Evolutionary conservation across 352 stramenopile genomes (phyloP), one percentile per base, ranked within the genome.

Genomic region (Albugo laibachii): DNA sequence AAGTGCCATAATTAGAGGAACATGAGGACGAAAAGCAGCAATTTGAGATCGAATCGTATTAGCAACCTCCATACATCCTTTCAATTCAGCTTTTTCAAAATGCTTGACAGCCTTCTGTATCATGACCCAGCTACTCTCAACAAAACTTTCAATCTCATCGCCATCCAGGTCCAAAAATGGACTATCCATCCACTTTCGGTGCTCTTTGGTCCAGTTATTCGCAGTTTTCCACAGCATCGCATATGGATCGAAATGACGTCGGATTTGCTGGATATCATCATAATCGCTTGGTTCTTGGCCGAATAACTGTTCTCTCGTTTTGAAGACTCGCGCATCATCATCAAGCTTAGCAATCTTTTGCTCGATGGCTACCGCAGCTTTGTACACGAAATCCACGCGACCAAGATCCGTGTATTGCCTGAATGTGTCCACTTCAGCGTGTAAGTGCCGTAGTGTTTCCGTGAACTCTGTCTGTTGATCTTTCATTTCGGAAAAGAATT

Each of bases 241-340:
- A 54, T 95, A 97, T 6, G 91, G 86, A 45, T 97, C 88, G 56
- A 97, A 96, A 31, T 86, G 66, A 21, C 94, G 88, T 0, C 69
- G 63, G 41, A 97, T 85, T 40, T 91, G 83, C 37, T 79, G 63
- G 16, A 97, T 76, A 47, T 91, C 65, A 38, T 85, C 69, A 47
- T 97, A 97, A 50, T 95, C 82, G 2, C 87, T 93, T n/a, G 89
- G 56, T 18, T 92, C 71, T 16, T 82, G 66, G 8, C 66, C 75
- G 20, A 96, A 95, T 5, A 96, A 57, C 8, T 58, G 58, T 55
- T 97, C 89, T 13, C 89, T 78, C 2, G 78, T 92, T 51, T 97
- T 97, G 53, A 96, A 96, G 1, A 93, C 54, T 18, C 69, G 62
- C 5, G 87, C 66, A 36, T 95, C 81, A 36, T 96, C 84, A 40